A percentile compares a stretch with the other conserved stretches of the same genome.
Conservation (phyloP, 345 rosid genomes). For the Firmiana major region DNA sequence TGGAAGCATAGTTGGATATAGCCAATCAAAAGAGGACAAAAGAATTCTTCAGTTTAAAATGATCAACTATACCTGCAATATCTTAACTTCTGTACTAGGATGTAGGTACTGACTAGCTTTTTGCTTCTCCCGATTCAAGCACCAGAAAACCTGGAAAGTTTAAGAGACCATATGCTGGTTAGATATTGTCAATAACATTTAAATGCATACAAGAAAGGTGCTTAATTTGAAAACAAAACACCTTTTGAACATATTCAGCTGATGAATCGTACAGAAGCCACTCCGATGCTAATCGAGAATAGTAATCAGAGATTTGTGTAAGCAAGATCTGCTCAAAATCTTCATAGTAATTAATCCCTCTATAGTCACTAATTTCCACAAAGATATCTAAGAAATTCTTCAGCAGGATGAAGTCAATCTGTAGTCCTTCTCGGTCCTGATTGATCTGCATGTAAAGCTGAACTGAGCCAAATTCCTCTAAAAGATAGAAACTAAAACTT, state of each 20-base stretch:
- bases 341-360: slow-evolving; percentile 15
- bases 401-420: slow-evolving; percentile 16
- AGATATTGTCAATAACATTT: background rate
- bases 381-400: slow-evolving; percentile 20
- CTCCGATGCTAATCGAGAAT: slow-evolving; percentile 18
- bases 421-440: slow-evolving; percentile 23
- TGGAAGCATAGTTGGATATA: slow-evolving; percentile 3
- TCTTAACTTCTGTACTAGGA: slow-evolving; percentile 11
- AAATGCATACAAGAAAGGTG: background rate
- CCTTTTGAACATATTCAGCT: slow-evolving; percentile 23
- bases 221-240: background rate
- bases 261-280: slow-evolving; percentile 24
- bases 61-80: slow-evolving; percentile 18
- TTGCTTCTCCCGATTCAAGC: slow-evolving; percentile 27
- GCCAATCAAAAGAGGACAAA: background rate
- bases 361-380: slow-evolving; percentile 14
- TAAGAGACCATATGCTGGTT: background rate
- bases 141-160: slow-evolving; percentile 24
- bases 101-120: slow-evolving; percentile 20
- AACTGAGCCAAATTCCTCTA: background rate
- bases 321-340: slow-evolving; percentile 28
- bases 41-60: background rate
- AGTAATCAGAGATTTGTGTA: slow-evolving; percentile 18
- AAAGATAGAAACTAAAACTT: background rate
- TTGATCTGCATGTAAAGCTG: slow-evolving; percentile 18